Conservation (phyloP, 495 filamentous ascomycete species). For the Daldinia bambusicola region DNA sequence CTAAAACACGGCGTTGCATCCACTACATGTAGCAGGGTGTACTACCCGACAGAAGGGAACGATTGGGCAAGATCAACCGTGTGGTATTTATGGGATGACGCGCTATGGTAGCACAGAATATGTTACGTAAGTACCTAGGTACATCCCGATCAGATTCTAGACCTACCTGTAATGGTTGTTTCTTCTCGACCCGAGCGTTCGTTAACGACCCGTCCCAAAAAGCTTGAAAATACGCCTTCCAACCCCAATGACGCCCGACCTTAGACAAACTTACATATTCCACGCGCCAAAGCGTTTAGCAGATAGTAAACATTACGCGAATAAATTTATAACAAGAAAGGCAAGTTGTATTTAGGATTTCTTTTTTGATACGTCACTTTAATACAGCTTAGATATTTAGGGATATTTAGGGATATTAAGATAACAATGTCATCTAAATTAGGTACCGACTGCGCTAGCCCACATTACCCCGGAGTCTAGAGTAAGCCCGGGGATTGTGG, state of each 20-base stretch:
- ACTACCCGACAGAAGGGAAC: not conserved
- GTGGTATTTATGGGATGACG: not conserved
- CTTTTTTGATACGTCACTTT: not conserved
- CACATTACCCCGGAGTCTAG: constrained; percentile 1
- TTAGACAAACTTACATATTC: too few species aligned
- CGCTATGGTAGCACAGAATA: not conserved
- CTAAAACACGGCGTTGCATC: not conserved
- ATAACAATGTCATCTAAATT: too few species aligned
- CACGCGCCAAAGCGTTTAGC: too few species aligned
- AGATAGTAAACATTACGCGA: too few species aligned
- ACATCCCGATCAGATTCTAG: too few species aligned
- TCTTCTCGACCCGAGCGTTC: not conserved
- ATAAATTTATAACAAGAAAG: too few species aligned
- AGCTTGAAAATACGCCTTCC: not conserved
- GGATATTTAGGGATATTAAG: not conserved
- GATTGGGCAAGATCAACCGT: not conserved
- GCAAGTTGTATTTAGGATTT: not conserved
- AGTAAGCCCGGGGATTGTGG: not conserved
- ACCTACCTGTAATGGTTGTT: too few species aligned
- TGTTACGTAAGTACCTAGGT: too few species aligned
- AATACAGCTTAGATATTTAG: not conserved
- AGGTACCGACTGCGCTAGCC: too few species aligned
- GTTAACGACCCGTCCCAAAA: not conserved
- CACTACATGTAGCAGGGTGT: not conserved
- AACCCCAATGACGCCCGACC: too few species aligned